Percentiles rank a stretch among this genome's conserved stretches.
Conservation (phyloP, 2,329 filamentous ascomycete species). For the Verticillium longisporum region DNA sequence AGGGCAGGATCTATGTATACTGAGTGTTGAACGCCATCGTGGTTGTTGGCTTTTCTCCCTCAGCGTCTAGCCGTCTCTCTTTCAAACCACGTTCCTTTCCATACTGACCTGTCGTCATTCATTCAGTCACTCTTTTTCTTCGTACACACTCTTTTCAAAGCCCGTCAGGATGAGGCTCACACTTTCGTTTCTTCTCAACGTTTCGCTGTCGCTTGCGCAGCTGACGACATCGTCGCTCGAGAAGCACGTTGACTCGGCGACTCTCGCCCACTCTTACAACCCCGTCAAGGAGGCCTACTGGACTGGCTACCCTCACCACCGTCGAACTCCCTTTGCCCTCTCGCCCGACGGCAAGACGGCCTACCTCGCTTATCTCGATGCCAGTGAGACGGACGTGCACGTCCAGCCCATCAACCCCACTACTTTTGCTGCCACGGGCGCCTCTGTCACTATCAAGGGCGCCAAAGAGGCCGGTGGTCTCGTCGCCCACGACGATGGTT, state of each 20-base stretch:
- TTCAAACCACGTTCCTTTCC: background rate
- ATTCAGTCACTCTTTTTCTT: background rate
- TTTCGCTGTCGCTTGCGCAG: slow-evolving; percentile 8
- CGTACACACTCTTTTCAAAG: background rate
- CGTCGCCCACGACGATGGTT: slow-evolving; percentile 56
- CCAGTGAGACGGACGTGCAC: slow-evolving; percentile 46
- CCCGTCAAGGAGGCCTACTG: slow-evolving; percentile 55
- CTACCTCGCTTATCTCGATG: slow-evolving; percentile 54
- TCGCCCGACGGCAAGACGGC: slow-evolving; percentile 53
- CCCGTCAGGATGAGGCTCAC: slow-evolving; percentile 2
- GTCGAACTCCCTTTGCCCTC: slow-evolving; percentile 55
- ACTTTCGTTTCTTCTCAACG: slow-evolving; percentile 2
- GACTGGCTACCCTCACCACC: slow-evolving; percentile 54
- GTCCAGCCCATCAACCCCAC: slow-evolving; percentile 48
- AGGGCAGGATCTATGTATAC: background rate
- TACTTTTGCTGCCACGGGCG: slow-evolving; percentile 47
- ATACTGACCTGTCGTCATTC: background rate
- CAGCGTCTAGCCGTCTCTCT: background rate
- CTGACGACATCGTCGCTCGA: slow-evolving; percentile 16
- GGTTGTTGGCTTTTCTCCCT: background rate
- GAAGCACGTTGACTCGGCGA: slow-evolving; percentile 32
- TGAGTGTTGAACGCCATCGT: background rate
- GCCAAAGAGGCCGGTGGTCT: slow-evolving; percentile 55
- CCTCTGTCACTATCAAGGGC: slow-evolving; percentile 41
- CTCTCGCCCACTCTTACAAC: slow-evolving; percentile 45